phyloP scores from a whole-genome alignment of 192 early-diverging fungal genomes.

The Linnemannia zychae region DNA sequence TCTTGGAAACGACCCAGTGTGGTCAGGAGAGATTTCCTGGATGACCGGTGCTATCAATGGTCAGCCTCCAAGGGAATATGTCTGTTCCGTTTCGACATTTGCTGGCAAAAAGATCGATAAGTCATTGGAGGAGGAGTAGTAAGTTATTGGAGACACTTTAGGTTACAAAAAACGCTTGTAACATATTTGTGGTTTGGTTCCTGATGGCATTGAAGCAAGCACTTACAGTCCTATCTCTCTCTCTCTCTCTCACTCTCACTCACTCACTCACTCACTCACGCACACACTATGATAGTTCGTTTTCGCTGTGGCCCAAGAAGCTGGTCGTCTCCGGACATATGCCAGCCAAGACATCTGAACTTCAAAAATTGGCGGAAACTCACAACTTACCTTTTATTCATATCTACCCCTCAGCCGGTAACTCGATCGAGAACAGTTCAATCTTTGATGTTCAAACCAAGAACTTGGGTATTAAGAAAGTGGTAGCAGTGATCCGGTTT shows the following conservation, averaged over 20 bases:
- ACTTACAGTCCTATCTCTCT: too few relatives aligned
- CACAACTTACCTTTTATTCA: conserved; percentile 47
- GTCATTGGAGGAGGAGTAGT: conserved; percentile 53
- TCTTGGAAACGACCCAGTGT: conserved; percentile 35
- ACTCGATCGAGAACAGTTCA: conserved; percentile 42
- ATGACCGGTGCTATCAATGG: conserved; percentile 16
- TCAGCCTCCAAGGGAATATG: conserved; percentile 27
- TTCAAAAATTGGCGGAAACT: conserved; percentile 39
- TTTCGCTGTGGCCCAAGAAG: conserved; percentile 47
- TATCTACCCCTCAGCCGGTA: conserved; percentile 38
- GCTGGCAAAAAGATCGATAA: conserved; percentile 46
- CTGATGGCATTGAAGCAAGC: too few relatives aligned
- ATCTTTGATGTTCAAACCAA: conserved; percentile 44
- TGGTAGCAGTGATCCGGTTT: conserved; percentile 41
- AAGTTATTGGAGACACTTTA: neutral
- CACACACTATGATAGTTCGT: conserved; percentile 28
- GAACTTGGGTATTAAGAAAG: conserved; percentile 32
- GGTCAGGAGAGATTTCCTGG: conserved; percentile 52
- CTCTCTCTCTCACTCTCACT: too few relatives aligned
- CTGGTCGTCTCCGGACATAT: conserved; percentile 34
- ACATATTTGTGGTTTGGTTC: too few relatives aligned
- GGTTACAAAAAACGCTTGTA: too few relatives aligned
- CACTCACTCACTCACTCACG: too few relatives aligned
- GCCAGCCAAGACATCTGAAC: conserved; percentile 47
- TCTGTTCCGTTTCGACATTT: conserved; percentile 47